Base-by-base conservation (phyloP, 1,284 basidiomycete genomes). In the Thecaphora frezii region DNA sequence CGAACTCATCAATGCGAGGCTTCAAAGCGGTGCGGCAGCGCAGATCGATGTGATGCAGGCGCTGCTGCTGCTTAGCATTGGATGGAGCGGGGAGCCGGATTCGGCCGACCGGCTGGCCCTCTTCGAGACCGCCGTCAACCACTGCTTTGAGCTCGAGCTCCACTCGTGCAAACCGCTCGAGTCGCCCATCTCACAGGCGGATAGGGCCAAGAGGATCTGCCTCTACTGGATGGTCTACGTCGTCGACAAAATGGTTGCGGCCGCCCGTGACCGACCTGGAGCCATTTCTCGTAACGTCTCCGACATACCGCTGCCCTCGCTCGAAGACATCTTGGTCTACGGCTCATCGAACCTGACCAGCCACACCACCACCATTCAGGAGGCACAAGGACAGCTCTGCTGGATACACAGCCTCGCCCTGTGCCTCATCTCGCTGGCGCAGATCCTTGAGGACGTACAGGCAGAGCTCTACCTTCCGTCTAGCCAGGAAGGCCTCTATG, bases 231-330 rank as follows among this genome's bases (percentile, higher is more conserved):
- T 41, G n/a, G 19, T 41, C 19, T 41, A 41, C 40, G 40, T 41
- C 40, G 23, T 41, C 40, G 40, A 41, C 40, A 41, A 41, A 19
- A 14, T 41, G 10, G 40, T 41, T 12, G 40, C 40, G 12, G n/a
- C 22, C 7, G 23, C 21, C 7, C 5, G 9, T 3, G 16, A 19
- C 9, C 40, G 40, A 5, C 40, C 40, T 41, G 40, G 33, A 14
- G 33, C 7, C 16, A 41, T 41, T 37, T 10, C 33, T 37, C 10
- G 40, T 14, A 19, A 41, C 3, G 8, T 21, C n/a, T 24, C 12
- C 40, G 19, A 41, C 23, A 41, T 41, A 18, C 40, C 40, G 9
- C 19, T 41, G 40, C 19, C 22, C 9, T 5, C 40, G 40, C 19
- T 41, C 21, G 40, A 41, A 14, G 40, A 41, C 40, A 9, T 41